Evolutionary conservation across 768 basidiomycete genomes (phyloP), one percentile per base, ranked within the genome.

Genomic region (Mrakia blollopis): DNA sequence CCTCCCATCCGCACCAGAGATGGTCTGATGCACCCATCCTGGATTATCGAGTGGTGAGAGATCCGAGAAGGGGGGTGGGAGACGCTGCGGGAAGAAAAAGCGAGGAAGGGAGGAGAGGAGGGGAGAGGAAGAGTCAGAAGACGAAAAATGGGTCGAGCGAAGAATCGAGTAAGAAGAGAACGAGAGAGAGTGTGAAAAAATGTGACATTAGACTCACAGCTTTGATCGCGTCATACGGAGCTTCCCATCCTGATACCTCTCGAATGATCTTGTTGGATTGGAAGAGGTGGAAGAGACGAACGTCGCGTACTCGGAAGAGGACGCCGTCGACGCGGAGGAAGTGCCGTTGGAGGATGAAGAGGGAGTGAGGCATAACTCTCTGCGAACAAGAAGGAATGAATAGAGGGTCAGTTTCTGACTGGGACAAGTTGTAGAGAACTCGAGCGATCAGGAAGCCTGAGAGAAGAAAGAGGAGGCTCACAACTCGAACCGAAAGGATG

Each of bases 331-430:
- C 94, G 32, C 97, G 89, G 8, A 99, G 87, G n/a, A 91, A 93
- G 82, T 96, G 93, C 18, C 97, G 89, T 1, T 89, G 86, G 13
- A 99, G 89, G 79, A 98, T 88, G 84, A 98, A 98, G 79, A 98
- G 87, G 73, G 92, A 98, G 11, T 90, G 91, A 3, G 95, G 94
- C 95, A 98, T 99, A 61, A 99, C 95, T 69, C 97, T 91, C 95
- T 98, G 81, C 21, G 13, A 23, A n/a, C 41, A 2, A 68, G n/a
- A 28, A 10, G 28, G 10, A 32, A 39, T 41, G 16, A 68, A 7
- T 7, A 65, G 25, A 62, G 14, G n/a, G 11, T 75, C 30, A 71
- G 47, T 32, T 28, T 35, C 30, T 14, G 60, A 8, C 11, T 44
- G 62, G 18, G 25, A 3, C 30, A 37, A 28, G 65, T 14, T 30